Evolutionary conservation across 805 yeast genomes (phyloP).

Genomic region (Myxozyma vanderwaltii): DNA sequence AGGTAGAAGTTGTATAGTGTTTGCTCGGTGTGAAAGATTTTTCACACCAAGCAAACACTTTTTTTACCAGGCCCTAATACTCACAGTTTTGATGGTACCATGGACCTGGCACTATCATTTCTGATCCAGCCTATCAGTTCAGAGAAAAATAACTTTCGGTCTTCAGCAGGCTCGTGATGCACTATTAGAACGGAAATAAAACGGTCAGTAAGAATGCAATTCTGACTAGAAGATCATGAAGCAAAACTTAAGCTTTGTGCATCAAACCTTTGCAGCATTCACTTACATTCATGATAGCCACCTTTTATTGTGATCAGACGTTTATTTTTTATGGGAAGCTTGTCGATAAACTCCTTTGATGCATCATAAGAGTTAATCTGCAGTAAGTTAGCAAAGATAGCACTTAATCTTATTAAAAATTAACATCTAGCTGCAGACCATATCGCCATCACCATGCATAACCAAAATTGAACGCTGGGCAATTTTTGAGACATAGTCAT

Average conservation of each 20-base stretch:
- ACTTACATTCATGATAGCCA: conserved; percentile 35
- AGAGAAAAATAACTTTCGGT: conserved; percentile 1
- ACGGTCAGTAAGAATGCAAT: not conserved
- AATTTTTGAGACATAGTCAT: conserved; percentile 37
- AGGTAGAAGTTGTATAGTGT: too few relatives aligned
- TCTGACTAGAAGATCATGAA: not conserved
- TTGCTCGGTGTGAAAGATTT: too few relatives aligned
- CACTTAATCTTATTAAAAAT: not conserved
- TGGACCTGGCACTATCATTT: not conserved
- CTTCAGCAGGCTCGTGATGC: conserved; percentile 10
- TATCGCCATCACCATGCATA: conserved; percentile 41
- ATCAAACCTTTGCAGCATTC: not conserved
- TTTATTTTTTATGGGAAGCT: conserved; percentile 35
- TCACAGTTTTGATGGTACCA: not conserved
- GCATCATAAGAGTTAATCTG: conserved; percentile 28
- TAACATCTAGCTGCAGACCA: conserved; percentile 12
- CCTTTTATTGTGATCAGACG: conserved; percentile 32
- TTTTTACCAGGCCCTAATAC: too few relatives aligned
- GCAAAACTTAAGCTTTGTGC: not conserved
- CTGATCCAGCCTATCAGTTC: conserved; percentile 10
- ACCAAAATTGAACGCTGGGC: conserved; percentile 43
- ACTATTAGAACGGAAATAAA: not conserved
- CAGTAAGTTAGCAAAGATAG: not conserved
- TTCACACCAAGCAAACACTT: too few relatives aligned
- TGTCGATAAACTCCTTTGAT: conserved; percentile 33